Base-by-base conservation (phyloP, 2,329 filamentous ascomycete genomes). In the Didymella pinodella region DNA sequence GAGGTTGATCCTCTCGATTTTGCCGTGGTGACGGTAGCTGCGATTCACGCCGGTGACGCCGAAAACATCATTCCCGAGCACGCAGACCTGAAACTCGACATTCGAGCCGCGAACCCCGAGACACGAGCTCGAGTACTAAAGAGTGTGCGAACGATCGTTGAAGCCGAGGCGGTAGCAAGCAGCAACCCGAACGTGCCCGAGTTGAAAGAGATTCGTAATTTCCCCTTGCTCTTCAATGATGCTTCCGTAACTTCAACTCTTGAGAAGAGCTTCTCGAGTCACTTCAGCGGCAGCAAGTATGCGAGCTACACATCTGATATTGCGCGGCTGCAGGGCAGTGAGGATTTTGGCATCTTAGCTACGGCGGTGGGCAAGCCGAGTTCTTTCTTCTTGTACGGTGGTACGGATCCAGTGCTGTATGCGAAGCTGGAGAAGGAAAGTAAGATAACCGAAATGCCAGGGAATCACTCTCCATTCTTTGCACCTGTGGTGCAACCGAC, bases 401-500 rank as follows among this genome's bases (percentile, higher is more conserved):
- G 85, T 0, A 80, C 80, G 28, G 82, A 85, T 57, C 72, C 74
- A 0, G 78, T 78, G 50, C 48, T 80, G 4, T 88, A 82, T 80
- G 84, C 87, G 70, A 72, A 78, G 60, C 78, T 76, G 14, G 76
- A 80, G 68, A 75, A 70, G 53, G 80, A 82, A 43, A 82, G 81
- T 0, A 71, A 79, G 59, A 75, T 80, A 62, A 75, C 76, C 58
- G 82, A 82, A 45, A 80, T 88, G 12, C 83, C 87, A 0, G 81
- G 82, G 0, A 89, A 89, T 63, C 87, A 89, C 68, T 84, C 81
- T 58, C 81, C 84, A 0, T 79, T 81, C 53, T 89, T 89, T 74
- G 83, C 83, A 31, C 86, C 86, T 5, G 82, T 81, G 0, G 80
- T 88, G 25, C 81, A 84, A 69, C 86, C 86, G 7, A 89, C 86